Percentiles rank a stretch among this genome's conserved stretches.
Evolutionary conservation across 2,329 filamentous ascomycete genomes (phyloP).

Genomic region (Thelonectria olida): DNA sequence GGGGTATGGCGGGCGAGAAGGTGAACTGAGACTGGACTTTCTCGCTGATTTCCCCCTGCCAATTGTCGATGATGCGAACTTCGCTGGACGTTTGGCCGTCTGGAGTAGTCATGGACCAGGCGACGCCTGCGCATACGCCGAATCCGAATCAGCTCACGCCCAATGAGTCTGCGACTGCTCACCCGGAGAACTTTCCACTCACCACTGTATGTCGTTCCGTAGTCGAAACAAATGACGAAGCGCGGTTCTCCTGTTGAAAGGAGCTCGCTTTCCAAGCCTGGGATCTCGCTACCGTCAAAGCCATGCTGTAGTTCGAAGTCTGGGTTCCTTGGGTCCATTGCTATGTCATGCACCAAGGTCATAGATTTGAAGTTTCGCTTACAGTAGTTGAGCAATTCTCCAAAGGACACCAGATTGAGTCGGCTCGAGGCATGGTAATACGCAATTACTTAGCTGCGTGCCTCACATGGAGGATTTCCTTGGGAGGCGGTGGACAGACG

Average conservation of each 20-base stretch:
- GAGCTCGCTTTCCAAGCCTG: background rate
- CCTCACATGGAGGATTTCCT: too few species aligned
- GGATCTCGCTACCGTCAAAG: background rate
- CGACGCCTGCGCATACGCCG: background rate
- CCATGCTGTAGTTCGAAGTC: background rate
- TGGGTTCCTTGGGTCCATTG: background rate
- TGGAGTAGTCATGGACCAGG: background rate
- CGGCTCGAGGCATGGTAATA: too few species aligned
- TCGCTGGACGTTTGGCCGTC: background rate
- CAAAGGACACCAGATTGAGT: too few species aligned
- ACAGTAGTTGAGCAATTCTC: too few species aligned
- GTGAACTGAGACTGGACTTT: background rate
- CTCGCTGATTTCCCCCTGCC: background rate
- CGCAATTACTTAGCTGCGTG: too few species aligned
- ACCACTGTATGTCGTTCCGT: conserved; percentile 11
- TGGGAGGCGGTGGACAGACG: too few species aligned
- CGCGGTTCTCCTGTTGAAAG: background rate
- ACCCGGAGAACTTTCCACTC: too few species aligned
- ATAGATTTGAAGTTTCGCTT: too few species aligned
- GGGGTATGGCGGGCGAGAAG: background rate
- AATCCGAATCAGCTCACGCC: background rate
- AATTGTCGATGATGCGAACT: background rate
- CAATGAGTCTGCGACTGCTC: background rate
- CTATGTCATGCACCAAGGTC: too few species aligned
- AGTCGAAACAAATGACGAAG: conserved; percentile 10